Evolutionary conservation across 2,329 filamentous ascomycete genomes (phyloP), one percentile per base, ranked within the genome.

Genomic region (Botrytis hyacinthi): DNA sequence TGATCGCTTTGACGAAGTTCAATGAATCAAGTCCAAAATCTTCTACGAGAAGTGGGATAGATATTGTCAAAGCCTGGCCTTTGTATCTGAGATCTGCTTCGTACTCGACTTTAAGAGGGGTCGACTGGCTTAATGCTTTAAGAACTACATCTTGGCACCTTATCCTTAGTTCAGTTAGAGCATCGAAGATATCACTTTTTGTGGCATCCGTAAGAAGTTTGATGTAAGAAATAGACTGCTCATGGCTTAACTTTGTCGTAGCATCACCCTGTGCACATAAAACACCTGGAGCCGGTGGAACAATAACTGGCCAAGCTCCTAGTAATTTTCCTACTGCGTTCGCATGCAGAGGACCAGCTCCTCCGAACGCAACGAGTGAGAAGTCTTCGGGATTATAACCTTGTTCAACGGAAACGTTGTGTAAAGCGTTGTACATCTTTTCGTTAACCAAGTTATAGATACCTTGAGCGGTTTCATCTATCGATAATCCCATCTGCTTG

Each of bases 351-450:
- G 68, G 68, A 20, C 68, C 68, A n/a, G 68, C 68, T 22, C 68
- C 68, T n/a, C 57, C 68, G 37, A 70, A 70, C 0, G 68, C 68
- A 46, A 70, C 57, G 1, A 70, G 57, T 35, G 68, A 46, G 14
- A 70, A 70, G 18, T 70, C 68, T 37, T 70, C 68, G 3, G 68
- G 68, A 32, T 70, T 70, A 14, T 70, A 70, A 37, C 68, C 68
- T 62, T 70, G 68, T 46, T 70, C 68, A 35, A 70, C 68, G 1
- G 68, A 70, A 22, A 70, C 57, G 26, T 70, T 70, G 8, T 29
- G 54, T 14, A 70, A 62, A 14, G 68, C 57, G 37, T 70, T 70
- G 22, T 70, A 70, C 57, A 70, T 62, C 29, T 44, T 70, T 37
- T 70, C 68, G 29, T 70, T 70, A 2, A 70, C 68, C 32, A 70